Conservation (phyloP, 352 stramenopile genomes). For the Phytophthora sp. region DNA sequence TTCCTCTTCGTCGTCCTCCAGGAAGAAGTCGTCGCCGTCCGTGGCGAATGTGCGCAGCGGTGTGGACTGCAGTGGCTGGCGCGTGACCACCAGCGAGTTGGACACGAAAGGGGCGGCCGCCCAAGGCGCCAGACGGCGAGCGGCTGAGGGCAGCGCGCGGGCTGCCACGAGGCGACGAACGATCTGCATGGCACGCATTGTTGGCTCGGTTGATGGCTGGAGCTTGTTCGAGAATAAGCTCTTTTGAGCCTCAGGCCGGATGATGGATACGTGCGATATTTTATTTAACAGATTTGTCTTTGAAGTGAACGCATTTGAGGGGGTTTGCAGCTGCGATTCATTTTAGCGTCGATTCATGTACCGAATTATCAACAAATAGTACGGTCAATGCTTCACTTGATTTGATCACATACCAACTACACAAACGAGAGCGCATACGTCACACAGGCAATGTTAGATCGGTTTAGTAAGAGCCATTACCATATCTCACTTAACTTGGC, state of each 20-base stretch:
- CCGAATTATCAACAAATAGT: no score
- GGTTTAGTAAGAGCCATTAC: no score
- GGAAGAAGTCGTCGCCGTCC: conserved; percentile 67
- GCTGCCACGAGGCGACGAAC: conserved; percentile 38
- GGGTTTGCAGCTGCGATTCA: background rate
- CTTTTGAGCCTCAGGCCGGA: conserved; percentile 9
- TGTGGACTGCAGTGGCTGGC: conserved; percentile 8
- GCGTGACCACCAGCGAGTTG: background rate
- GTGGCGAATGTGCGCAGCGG: conserved; percentile 50
- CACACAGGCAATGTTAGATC: no score
- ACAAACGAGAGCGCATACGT: no score
- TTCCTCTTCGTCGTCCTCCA: conserved; percentile 73
- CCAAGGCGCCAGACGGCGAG: conserved; percentile 12
- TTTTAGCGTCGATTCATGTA: no score
- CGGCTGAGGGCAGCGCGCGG: conserved; percentile 20
- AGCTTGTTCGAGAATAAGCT: conserved; percentile 6
- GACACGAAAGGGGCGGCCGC: conserved; percentile 21
- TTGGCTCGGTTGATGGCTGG: background rate
- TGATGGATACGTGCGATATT: background rate
- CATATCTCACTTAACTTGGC: no score
- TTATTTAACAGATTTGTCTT: conserved; percentile 17
- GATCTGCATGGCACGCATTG: conserved; percentile 40
- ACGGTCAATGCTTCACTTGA: no score
- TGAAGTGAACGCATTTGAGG: conserved; percentile 10
- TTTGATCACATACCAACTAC: no score